Evolutionary conservation across 2,329 filamentous ascomycete species (phyloP).

Genomic region (Neoarthrinium moseri): DNA sequence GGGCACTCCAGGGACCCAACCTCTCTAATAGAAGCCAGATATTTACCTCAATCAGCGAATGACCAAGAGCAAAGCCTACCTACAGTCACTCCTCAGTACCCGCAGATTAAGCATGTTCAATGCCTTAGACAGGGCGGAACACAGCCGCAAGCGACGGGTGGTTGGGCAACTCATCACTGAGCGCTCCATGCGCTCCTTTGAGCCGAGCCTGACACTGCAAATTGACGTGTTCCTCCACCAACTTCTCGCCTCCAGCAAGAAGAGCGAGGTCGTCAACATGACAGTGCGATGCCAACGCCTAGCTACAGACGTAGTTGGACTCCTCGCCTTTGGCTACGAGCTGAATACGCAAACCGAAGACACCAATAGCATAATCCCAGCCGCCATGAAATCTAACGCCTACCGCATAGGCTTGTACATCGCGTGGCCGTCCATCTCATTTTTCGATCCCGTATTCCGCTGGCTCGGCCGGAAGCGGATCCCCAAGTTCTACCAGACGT

Average conservation of each 20-base stretch:
- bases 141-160: slow-evolving; percentile 4
- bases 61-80: slow-evolving; percentile 16
- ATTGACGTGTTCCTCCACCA: slow-evolving; percentile 6
- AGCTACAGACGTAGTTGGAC: slow-evolving; percentile 15
- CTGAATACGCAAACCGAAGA: slow-evolving; percentile 17
- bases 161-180: slow-evolving; percentile 1
- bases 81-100: slow-evolving; percentile 10
- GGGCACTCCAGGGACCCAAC: neutral
- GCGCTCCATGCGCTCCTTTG: slow-evolving; percentile 5
- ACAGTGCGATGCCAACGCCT: slow-evolving; percentile 11
- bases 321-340: slow-evolving; percentile 18
- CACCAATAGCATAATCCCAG: neutral
- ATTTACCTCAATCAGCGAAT: slow-evolving; percentile 17
- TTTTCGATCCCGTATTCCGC: too few species aligned
- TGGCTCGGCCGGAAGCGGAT: too few species aligned
- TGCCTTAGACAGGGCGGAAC: neutral
- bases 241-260: slow-evolving; percentile 8
- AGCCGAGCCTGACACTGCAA: slow-evolving; percentile 1
- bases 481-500: neutral
- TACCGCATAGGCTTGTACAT: too few species aligned
- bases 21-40: too few species aligned
- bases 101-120: slow-evolving; percentile 11
- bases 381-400: neutral
- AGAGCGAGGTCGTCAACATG: slow-evolving; percentile 14
- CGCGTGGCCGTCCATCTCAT: too few species aligned